Base-by-base conservation (phyloP, 1,284 basidiomycete species). In the Heterobasidion parviporum region DNA sequence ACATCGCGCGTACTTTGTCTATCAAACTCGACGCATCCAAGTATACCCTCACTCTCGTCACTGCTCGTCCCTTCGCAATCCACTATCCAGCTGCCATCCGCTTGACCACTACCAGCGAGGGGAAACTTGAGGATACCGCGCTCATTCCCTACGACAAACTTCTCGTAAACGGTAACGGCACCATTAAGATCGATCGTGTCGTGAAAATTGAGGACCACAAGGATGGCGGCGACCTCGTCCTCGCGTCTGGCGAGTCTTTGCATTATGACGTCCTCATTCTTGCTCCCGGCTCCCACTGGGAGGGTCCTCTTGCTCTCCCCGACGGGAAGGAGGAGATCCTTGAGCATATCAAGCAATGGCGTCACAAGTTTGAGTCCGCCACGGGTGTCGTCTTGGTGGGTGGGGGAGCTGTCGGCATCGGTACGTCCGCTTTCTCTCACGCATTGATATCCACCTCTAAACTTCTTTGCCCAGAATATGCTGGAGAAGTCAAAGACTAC, bases 331-430 rank as follows among this genome's bases (percentile, higher is more conserved):
- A 64, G 14, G 74, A 77, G 4, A 68, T 76, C 7, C 54, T 72
- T 14, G 65, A 68, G 15, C 70, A 74, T 52, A 60, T 85, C 36
- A 59, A 60, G 4, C 58, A 65, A 1, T 81, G 78, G 76, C 70
- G 79, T 38, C 61, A 63, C 41, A 75, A 74, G 53, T 77, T 83
- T 57, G 68, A 72, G 43, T 66, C 68, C 1, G 79, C 83, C 1
- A 69, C 72, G 34, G 72, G 78, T 59, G 72, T 85, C 54, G 73
- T 81, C 8, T 66, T 87, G 43, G 79, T 74, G 7, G 86, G 85
- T 35, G 85, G 81, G 43, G 85, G 86, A 33, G 72, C 85, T 3
- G 77, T 86, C 33, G 83, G 81, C 8, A 67, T 79, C 52, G 85
- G 84, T 84, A 56, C 57, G 74, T 63, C 6, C 8, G 51, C 8